Base-by-base conservation (phyloP, 1,284 basidiomycete species). In the Ganoderma multipileum region DNA sequence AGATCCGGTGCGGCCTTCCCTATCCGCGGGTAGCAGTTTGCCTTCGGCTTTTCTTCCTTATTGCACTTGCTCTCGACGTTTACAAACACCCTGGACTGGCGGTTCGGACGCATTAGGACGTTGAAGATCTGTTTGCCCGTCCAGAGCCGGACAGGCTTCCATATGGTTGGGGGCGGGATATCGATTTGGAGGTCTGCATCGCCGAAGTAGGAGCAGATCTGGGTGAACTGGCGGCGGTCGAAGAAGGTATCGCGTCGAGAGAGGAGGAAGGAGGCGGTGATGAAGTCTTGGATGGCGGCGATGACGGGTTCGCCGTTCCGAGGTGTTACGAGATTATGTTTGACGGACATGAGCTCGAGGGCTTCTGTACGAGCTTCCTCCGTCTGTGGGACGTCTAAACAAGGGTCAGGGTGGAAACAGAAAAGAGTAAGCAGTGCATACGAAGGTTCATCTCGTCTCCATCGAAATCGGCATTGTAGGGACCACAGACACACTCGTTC, bases 391-490 rank as follows among this genome's bases (percentile, higher is more conserved):
- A 99, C 95, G 81, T 99, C 95, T 97, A 76, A 23, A 36, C 39
- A 33, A 44, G 55, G 11, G 59, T 59, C 20, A 52, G 44, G 36
- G 44, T 23, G 26, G 18, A 4, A 64, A 26, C 26, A 23, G 18
- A 7, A 23, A 20, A 14, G 20, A n/a, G 59, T 14, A 55, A 9
- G 2, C 16, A 23, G 61, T 16, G 84, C 94, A 74, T 76, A 96
- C 95, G 97, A 76, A 99, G 86, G 81, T 99, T 99, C 98, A 99
- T 99, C 82, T 99, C 98, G 80, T 99, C 98, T 72, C 98, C 98
- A 79, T 99, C 98, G 77, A 99, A 99, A 84, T 99, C 98, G 65
- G 98, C 98, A 78, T 99, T 99, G 84, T 99, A 99, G 2, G 98
- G 98, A 64, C 96, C 97, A 82, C 98, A 99, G 11, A 98, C 98